These are phyloP conservation scores for Neurospora sp. DNA, from an alignment of 495 filamentous ascomycete species.

Conservation along the genomic window DNA sequence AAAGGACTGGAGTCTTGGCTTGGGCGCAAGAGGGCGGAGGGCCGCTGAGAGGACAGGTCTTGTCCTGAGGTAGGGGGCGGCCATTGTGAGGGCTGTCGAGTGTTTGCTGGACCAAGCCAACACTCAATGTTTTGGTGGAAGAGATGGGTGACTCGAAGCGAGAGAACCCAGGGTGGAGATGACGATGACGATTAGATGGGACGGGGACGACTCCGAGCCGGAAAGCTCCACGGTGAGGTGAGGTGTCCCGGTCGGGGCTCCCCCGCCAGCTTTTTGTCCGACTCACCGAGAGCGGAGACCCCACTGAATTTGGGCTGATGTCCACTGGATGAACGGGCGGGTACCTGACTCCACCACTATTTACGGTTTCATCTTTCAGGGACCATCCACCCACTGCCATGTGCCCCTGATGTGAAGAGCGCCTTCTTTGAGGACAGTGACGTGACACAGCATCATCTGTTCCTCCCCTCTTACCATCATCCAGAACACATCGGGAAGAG, in stretches of 20 bases:
- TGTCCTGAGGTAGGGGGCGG: slow-evolving; percentile 23
- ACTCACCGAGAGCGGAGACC: neutral
- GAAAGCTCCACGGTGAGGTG: neutral
- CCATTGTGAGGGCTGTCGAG: slow-evolving; percentile 18
- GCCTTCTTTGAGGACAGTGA: neutral
- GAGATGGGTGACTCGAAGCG: neutral
- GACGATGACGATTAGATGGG: neutral
- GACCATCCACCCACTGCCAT: neutral
- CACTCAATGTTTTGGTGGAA: slow-evolving; percentile 26
- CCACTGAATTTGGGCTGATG: neutral
- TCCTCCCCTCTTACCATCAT: too few relatives aligned
- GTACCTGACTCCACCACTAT: neutral
- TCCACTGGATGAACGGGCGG: neutral
- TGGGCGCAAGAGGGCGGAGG: slow-evolving; percentile 17
- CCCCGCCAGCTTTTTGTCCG: neutral
- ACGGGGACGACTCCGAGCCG: neutral
- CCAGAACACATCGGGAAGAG: too few relatives aligned
- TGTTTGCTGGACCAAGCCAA: slow-evolving; percentile 22
- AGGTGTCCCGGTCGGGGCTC: neutral
- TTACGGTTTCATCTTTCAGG: neutral
- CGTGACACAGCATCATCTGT: neutral
- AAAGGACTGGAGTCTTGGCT: slow-evolving; percentile 5
- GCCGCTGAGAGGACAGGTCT: slow-evolving; percentile 19
- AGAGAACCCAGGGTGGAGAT: neutral
- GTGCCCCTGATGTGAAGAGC: neutral